Percentiles rank a stretch among this genome's conserved stretches.
Conservation (phyloP, 1,284 basidiomycete species). For the Rhizoctonia solani region DNA sequence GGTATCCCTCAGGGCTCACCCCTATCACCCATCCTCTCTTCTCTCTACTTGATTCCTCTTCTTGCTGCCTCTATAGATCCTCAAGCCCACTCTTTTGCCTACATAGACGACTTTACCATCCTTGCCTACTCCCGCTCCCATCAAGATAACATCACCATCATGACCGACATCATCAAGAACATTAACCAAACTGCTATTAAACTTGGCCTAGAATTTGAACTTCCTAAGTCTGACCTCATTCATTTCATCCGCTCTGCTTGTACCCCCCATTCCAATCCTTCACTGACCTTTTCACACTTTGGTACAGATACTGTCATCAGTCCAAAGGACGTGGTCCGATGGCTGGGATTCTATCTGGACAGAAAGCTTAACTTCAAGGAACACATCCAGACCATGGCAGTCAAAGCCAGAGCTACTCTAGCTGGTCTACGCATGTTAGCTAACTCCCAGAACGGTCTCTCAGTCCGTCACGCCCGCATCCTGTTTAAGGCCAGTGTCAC, state of each 20-base stretch:
- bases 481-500: background rate
- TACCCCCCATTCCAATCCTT: background rate
- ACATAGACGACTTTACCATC: conserved; percentile 14
- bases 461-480: background rate
- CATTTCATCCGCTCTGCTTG: background rate
- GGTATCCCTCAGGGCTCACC: no score
- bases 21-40: conserved; percentile 25
- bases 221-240: background rate
- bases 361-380: conserved; percentile 11
- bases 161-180: background rate
- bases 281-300: no score
- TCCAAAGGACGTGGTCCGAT: no score
- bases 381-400: background rate
- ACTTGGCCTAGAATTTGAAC: background rate
- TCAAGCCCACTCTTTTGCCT: background rate
- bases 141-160: background rate
- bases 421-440: conserved; percentile 27
- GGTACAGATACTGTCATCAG: no score
- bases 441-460: background rate
- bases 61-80: background rate
- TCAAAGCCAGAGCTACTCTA: background rate
- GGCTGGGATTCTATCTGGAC: conserved; percentile 33
- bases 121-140: background rate
- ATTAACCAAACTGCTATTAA: background rate
- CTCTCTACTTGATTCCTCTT: conserved; percentile 29